Conservation (phyloP, 2,329 filamentous ascomycete species). For the Ophiostoma populinum region DNA sequence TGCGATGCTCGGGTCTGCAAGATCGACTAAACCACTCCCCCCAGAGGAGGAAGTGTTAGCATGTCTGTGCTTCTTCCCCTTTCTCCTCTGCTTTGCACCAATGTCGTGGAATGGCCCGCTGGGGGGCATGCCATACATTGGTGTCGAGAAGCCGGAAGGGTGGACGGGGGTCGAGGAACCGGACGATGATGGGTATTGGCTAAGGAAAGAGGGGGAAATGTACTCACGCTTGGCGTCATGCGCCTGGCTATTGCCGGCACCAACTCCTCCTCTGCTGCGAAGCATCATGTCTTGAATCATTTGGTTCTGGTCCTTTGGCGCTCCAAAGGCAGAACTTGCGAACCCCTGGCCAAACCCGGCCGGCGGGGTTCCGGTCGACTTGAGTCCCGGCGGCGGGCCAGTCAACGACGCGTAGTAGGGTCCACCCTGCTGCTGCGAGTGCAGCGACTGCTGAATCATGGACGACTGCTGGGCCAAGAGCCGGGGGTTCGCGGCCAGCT, state of each 20-base stretch:
- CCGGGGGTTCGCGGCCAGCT: slow-evolving; percentile 61
- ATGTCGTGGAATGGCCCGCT: slow-evolving; percentile 78
- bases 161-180: slow-evolving; percentile 68
- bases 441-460: slow-evolving; percentile 60
- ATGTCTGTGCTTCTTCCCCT: slow-evolving; percentile 99
- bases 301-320: slow-evolving; percentile 57
- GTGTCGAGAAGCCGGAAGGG: slow-evolving; percentile 79
- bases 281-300: slow-evolving; percentile 71
- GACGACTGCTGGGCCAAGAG: slow-evolving; percentile 70
- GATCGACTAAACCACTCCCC: slow-evolving; percentile 98
- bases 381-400: slow-evolving; percentile 84
- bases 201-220: slow-evolving; percentile 71
- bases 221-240: slow-evolving; percentile 98
- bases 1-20: slow-evolving; percentile 96
- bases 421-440: slow-evolving; percentile 39
- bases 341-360: slow-evolving; percentile 87
- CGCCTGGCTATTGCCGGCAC: slow-evolving; percentile 45
- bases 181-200: slow-evolving; percentile 60
- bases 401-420: slow-evolving; percentile 80
- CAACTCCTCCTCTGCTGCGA: slow-evolving; percentile 39
- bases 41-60: slow-evolving; percentile 99
- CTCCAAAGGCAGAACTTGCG: slow-evolving; percentile 50
- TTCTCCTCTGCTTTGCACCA: slow-evolving; percentile 97
- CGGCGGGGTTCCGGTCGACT: slow-evolving; percentile 85
- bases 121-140: slow-evolving; percentile 76